Evolutionary conservation across 1,139 yeast genomes (phyloP).

Genomic region (Pichia sp.): DNA sequence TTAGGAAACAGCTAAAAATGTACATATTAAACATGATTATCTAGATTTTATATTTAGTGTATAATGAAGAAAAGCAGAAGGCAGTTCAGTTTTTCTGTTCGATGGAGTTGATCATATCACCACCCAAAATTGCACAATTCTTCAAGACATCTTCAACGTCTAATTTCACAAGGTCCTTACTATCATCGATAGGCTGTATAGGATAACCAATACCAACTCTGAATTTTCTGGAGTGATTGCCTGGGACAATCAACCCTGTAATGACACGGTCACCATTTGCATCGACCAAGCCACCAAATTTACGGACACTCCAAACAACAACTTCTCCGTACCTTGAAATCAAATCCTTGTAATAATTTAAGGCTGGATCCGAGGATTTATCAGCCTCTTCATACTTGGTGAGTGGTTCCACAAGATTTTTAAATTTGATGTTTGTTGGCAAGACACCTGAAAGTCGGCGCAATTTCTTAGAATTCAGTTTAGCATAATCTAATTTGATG

Average conservation of each 20-base stretch:
- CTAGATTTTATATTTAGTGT: not conserved
- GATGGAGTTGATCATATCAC: slow-evolving; percentile 46
- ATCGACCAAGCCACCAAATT: slow-evolving; percentile 42
- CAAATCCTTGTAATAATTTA: slow-evolving; percentile 51
- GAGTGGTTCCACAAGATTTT: slow-evolving; percentile 51
- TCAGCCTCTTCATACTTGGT: slow-evolving; percentile 44
- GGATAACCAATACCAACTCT: slow-evolving; percentile 78
- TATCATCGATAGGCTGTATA: slow-evolving; percentile 65
- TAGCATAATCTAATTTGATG: slow-evolving; percentile 45
- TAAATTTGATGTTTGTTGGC: slow-evolving; percentile 48
- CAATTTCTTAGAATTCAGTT: slow-evolving; percentile 34
- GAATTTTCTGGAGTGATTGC: slow-evolving; percentile 56
- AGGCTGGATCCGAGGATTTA: slow-evolving; percentile 48
- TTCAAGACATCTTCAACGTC: slow-evolving; percentile 31
- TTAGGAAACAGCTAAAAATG: slow-evolving; percentile 3
- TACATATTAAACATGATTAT: slow-evolving; percentile 1
- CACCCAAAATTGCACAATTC: slow-evolving; percentile 47
- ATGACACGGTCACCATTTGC: slow-evolving; percentile 50
- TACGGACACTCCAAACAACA: slow-evolving; percentile 57
- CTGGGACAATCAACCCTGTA: slow-evolving; percentile 78
- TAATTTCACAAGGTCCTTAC: slow-evolving; percentile 56
- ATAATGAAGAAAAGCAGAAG: not conserved
- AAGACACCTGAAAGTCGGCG: slow-evolving; percentile 48
- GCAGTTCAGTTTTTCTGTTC: slow-evolving; percentile 8
- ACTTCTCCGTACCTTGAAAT: slow-evolving; percentile 49